Evolutionary conservation across 805 yeast genomes (phyloP), one percentile per base, ranked within the genome.

Genomic region (Gaillardinia entomophila): DNA sequence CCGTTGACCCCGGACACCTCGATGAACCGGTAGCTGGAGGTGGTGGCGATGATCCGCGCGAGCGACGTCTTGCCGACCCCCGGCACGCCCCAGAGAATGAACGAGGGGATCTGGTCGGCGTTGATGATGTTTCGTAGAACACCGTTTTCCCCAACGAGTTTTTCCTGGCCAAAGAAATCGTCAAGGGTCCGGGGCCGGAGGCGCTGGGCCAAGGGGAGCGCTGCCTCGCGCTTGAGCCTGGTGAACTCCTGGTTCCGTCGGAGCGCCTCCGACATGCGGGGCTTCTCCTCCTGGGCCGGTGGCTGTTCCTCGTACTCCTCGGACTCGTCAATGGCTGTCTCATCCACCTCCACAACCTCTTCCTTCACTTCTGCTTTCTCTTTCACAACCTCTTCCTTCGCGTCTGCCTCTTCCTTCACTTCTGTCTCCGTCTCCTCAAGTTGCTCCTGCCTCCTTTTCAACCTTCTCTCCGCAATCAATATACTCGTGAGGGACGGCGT

Each of bases 1-100:
- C 60, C 49, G 11, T 62, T 62, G 4, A 66, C 56, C 2, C 68
- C 72, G 1, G 66, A 60, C 17, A 66, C 50, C 39, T 66, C 72
- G 2, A 62, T 47, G 35, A 63, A 66, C 30, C 49, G 53, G 35
- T 48, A 46, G 27, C 49, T 47, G 3, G 65, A 47, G 3, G 53
- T 42, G 18, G 46, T 38, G 6, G 68, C 64, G 5, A 66, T 49
- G 5, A 66, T 62, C 16, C 72, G 43, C 1, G 70, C 70, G 28
- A 66, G 42, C 0, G 70, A 52, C 1, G 72, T 66, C 36, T 66
- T 66, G 0, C 72, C 72, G 7, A 63, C 66, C 0, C 72, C 72
- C 0, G 72, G 72, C 2, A 49, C 53, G 2, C 72, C 72, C 71
- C 71, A 66, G 8, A 66, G 46, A 3, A 66, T 47, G 31, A 66